These are phyloP conservation scores for Microascus cirrosus DNA, from an alignment of 2,329 filamentous ascomycete species.

Conservation along the genomic window DNA sequence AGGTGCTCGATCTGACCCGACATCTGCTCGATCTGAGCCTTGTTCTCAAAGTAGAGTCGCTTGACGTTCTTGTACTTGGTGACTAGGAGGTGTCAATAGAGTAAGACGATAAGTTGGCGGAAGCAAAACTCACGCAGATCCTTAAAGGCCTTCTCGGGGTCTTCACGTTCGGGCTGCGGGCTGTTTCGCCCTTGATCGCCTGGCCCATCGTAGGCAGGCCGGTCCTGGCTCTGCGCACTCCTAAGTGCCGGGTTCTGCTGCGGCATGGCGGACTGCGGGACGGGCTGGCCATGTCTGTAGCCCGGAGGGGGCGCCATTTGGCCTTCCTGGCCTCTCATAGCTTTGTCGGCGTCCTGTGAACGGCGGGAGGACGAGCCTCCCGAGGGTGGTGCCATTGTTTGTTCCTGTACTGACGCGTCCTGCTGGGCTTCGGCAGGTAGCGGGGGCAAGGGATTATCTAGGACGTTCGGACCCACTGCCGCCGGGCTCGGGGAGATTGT, in stretches of 20 bases:
- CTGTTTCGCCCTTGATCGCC: constrained; percentile 42
- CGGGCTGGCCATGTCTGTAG: not conserved
- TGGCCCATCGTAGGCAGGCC: constrained; percentile 27
- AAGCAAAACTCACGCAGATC: constrained; percentile 35
- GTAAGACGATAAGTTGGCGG: not conserved
- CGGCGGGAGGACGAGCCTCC: constrained; percentile 31
- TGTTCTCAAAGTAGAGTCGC: constrained; percentile 92
- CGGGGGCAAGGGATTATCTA: constrained; percentile 1
- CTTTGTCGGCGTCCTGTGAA: constrained; percentile 37
- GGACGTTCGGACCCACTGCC: not conserved
- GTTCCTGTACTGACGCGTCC: constrained; percentile 15
- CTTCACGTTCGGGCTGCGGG: constrained; percentile 39
- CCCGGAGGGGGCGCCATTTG: constrained; percentile 1
- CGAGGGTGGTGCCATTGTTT: constrained; percentile 36
- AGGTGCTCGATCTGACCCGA: constrained; percentile 82
- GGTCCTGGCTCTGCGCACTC: not conserved
- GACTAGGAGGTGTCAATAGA: constrained; percentile 42
- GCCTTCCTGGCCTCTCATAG: constrained; percentile 12
- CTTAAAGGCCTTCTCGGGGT: constrained; percentile 45
- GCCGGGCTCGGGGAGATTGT: constrained; percentile 26
- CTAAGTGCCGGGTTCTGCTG: not conserved
- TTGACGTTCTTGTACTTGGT: constrained; percentile 98
- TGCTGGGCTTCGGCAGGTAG: constrained; percentile 15
- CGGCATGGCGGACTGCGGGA: not conserved
- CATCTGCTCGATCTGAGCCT: constrained; percentile 81